Base-by-base conservation (phyloP, 169 alveolate genomes). In the Babesia gibsoni region DNA sequence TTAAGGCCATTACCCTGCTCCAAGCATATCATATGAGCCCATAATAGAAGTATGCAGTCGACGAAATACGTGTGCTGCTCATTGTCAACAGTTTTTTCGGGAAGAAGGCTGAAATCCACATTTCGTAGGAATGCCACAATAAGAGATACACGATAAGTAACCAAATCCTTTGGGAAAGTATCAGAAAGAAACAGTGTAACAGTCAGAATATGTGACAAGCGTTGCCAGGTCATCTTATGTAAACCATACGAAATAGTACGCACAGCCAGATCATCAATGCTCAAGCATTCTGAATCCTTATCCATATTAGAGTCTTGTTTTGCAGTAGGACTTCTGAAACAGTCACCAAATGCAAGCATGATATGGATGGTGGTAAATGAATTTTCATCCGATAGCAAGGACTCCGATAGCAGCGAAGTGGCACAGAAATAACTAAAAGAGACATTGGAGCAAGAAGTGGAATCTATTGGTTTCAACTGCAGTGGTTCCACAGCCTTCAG, bases 1-100 rank as follows among this genome's bases (percentile, higher is more conserved):
- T 54, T 9, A 23, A 69, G 48, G 36, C 20, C 10, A 25, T 43
- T 69, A 14, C 52, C 63, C 0, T 32, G 7, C 6, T 58, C 70
- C 4, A 69, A 52, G 10, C 63, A 29, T 14, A 77, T 54, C 33
- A 77, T 50, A 41, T 77, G 75, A 9, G 80, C 54, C 86, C 86
- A 77, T 8, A 77, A 30, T 52, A 77, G 8, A 20, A 77, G 41
- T 32, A 77, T 56, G 30, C 61, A 35, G 30, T 77, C 57, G 7
- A 67, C 52, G 43, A 63, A 77, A 7, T 52, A 20, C 57, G 20
- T 45, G 33, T 77, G 73, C 20, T 58, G 64, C 14, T 32, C 73
- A n/a, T 50, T 56, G n/a, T 22, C 58, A 3, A 7, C 73, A 16
- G 32, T 20, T 18, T 20, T 30, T 18, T 53, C 33, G 2, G 57